phyloP scores from a whole-genome alignment of 2,329 filamentous ascomycete species.

The Exutisphaerella laricina region DNA sequence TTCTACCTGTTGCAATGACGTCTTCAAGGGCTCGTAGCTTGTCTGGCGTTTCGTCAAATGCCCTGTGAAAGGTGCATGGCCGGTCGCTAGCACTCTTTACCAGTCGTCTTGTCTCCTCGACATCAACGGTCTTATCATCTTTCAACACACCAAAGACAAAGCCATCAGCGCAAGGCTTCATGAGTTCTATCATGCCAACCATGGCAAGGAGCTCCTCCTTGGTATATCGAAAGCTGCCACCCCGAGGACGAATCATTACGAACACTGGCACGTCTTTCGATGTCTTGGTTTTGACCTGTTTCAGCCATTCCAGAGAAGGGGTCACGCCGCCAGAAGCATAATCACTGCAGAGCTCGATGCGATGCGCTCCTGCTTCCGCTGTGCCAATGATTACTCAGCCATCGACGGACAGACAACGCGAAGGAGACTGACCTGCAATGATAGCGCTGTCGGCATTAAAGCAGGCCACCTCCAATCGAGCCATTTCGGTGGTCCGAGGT shows the following conservation, averaged over 20 bases:
- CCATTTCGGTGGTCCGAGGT: slow-evolving; percentile 13
- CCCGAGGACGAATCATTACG: slow-evolving; percentile 51
- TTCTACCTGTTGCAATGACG: slow-evolving; percentile 35
- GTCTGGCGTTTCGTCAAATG: slow-evolving; percentile 43
- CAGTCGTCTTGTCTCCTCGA: slow-evolving; percentile 37
- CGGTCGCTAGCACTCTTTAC: slow-evolving; percentile 39
- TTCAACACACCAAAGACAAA: slow-evolving; percentile 51
- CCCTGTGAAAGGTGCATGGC: slow-evolving; percentile 52
- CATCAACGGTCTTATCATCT: slow-evolving; percentile 35
- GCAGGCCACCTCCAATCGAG: slow-evolving; percentile 45
- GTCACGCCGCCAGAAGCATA: slow-evolving; percentile 41
- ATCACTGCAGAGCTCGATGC: slow-evolving; percentile 48
- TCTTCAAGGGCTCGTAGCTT: slow-evolving; percentile 32
- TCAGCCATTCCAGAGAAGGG: slow-evolving; percentile 30
- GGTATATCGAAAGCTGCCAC: slow-evolving; percentile 43
- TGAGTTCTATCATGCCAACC: slow-evolving; percentile 36
- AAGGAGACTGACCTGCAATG: slow-evolving; percentile 28
- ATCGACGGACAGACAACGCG: neutral
- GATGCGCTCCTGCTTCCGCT: slow-evolving; percentile 40
- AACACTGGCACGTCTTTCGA: slow-evolving; percentile 40
- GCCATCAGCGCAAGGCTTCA: slow-evolving; percentile 39
- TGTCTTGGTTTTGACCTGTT: slow-evolving; percentile 25
- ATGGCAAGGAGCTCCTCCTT: slow-evolving; percentile 41
- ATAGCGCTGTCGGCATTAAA: slow-evolving; percentile 43
- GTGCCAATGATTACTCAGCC: slow-evolving; percentile 37